phyloP scores from a whole-genome alignment of 2,329 filamentous ascomycete genomes.

The Aspergillus tamarii region DNA sequence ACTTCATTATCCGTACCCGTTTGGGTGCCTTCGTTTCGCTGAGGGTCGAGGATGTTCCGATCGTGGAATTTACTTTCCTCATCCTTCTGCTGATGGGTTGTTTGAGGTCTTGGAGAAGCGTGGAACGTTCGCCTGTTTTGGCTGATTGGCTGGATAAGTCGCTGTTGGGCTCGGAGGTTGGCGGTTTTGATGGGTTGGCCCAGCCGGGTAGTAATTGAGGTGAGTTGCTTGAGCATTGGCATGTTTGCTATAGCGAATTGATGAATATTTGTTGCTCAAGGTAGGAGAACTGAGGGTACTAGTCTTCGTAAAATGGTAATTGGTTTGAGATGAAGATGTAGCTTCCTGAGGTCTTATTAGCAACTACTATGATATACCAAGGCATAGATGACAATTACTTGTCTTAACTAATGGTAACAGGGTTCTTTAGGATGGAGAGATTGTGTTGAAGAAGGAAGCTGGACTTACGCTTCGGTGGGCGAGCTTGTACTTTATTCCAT shows the following conservation, averaged over 20 bases:
- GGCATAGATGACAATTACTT: neutral
- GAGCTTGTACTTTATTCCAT: neutral
- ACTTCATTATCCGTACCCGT: constrained; percentile 67
- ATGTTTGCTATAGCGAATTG: constrained; percentile 12
- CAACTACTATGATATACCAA: neutral
- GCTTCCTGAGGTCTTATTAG: neutral
- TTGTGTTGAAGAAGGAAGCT: neutral
- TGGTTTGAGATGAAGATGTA: neutral
- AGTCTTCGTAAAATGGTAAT: neutral
- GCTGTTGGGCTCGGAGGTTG: neutral
- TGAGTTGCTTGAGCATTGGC: constrained; percentile 12
- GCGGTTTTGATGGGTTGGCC: constrained; percentile 11
- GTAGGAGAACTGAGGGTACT: neutral
- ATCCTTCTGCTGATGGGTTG: constrained; percentile 10
- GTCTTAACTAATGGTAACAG: neutral
- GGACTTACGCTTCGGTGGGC: neutral
- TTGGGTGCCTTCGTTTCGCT: constrained; percentile 68
- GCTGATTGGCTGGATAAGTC: constrained; percentile 2
- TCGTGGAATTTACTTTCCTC: constrained; percentile 36
- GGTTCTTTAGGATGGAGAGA: neutral
- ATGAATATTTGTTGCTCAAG: neutral
- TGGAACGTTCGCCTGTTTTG: constrained; percentile 4
- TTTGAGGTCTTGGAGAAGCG: constrained; percentile 5
- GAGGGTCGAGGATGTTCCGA: constrained; percentile 66
- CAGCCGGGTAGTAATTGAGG: constrained; percentile 10